Conservation (phyloP, 78 protist genomes). For the Monocercomonoides exilis region DNA sequence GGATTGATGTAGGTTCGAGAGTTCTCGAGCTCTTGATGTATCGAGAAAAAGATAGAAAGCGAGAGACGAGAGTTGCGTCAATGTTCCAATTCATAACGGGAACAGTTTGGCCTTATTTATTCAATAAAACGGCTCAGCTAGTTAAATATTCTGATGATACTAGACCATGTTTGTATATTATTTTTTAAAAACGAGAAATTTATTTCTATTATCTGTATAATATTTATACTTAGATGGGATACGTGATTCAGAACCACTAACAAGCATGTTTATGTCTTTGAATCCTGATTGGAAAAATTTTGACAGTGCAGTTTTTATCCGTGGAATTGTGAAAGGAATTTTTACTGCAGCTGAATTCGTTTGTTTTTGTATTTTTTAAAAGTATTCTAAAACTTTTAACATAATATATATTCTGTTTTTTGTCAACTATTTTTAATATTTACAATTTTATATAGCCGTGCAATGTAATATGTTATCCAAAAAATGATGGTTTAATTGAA, state of each 20-base stretch:
- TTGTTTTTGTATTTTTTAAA: neutral
- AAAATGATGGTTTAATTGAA: neutral
- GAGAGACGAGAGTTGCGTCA: neutral
- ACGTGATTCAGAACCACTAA: neutral
- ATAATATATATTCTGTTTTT: too few species aligned
- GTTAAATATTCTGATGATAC: neutral
- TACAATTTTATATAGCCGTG: neutral
- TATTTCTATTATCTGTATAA: neutral
- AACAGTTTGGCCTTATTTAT: neutral
- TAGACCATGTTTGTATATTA: too few species aligned
- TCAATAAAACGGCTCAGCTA: neutral
- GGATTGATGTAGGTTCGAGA: neutral
- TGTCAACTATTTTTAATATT: too few species aligned
- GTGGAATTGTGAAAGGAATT: neutral
- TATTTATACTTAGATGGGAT: neutral
- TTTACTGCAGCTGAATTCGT: neutral
- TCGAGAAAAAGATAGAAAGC: neutral
- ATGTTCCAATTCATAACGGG: neutral
- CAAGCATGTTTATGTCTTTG: neutral
- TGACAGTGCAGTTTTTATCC: neutral
- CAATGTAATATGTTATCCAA: neutral
- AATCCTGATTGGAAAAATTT: neutral
- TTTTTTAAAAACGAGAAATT: too few species aligned
- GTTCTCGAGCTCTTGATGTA: neutral
- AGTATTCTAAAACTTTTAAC: too few species aligned